Evolutionary conservation across 805 yeast genomes (phyloP), one percentile per base, ranked within the genome.

Genomic region (Candida nanaspora): DNA sequence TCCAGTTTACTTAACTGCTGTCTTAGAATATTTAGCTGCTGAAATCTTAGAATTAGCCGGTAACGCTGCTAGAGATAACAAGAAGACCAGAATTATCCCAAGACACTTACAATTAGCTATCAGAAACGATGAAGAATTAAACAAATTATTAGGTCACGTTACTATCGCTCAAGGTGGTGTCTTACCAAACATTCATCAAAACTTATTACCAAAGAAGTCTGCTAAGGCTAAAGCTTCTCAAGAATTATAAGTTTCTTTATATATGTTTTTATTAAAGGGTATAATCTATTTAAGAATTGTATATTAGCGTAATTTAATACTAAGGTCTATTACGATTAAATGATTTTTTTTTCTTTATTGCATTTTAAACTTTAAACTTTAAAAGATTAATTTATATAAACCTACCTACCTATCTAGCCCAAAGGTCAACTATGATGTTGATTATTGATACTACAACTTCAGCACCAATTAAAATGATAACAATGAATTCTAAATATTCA

Each of bases 111-210:
- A 89, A 74, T 79, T 89, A 60, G 98, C 98, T 69, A 89, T 89
- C 78, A 86, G 98, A 80, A 91, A 89, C 66, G 98, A 91, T 78
- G 97, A 91, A 74, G 97, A 91, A 73, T 80, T 91, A 70, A 89
- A 91, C 86, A 88, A 86, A 70, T 79, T 89, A 59, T 77, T 91
- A 52, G 78, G 78, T 57, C 87, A 87, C 67, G 98, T 91, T 52
- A 89, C 96, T 51, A 91, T 89, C 61, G 96, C 97, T 55, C 95
- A 88, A 72, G 97, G 97, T 82, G 97, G 97, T 86, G 97, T 91
- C 59, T 79, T 89, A 70, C 97, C 97, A 75, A 86, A 87, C 82
- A 86, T 88, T 65, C 96, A 86, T 74, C 87, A 82, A 72, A 82
- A 82, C 75, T 82, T 89, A 68, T 80, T 89, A 57, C 82, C 80